These are phyloP conservation scores for Drechslerella coelobrocha DNA, from an alignment of 2,329 filamentous ascomycete species.

Conservation along the genomic window DNA sequence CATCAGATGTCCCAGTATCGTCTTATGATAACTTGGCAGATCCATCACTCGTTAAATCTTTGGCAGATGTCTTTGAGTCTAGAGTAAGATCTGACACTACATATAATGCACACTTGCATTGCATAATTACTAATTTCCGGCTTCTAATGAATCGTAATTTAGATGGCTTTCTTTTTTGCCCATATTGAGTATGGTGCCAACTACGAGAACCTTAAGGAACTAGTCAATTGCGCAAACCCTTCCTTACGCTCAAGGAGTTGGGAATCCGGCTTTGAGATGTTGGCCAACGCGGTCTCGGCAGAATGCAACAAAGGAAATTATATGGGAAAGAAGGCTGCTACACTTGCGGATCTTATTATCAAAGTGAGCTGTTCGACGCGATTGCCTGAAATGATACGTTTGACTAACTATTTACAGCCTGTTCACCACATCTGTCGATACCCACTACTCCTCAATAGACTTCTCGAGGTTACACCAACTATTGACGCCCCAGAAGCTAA, in stretches of 20 bases:
- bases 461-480: slow-evolving; percentile 37
- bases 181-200: slow-evolving; percentile 46
- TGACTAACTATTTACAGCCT: slow-evolving; percentile 19
- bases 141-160: background rate
- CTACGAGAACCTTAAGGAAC: slow-evolving; percentile 34
- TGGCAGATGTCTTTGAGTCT: slow-evolving; percentile 45
- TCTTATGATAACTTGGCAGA: slow-evolving; percentile 46
- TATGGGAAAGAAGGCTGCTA: slow-evolving; percentile 45
- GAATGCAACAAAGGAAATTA: slow-evolving; percentile 45
- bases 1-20: slow-evolving; percentile 21
- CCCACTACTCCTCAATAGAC: slow-evolving; percentile 37
- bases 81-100: slow-evolving; percentile 15
- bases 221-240: slow-evolving; percentile 30
- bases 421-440: slow-evolving; percentile 48
- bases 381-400: background rate
- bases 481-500: slow-evolving; percentile 48
- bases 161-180: slow-evolving; percentile 45
- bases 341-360: slow-evolving; percentile 43
- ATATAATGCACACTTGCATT: background rate
- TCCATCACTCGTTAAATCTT: slow-evolving; percentile 47
- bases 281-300: slow-evolving; percentile 45
- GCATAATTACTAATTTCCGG: background rate
- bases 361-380: slow-evolving; percentile 19
- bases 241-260: slow-evolving; percentile 26
- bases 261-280: slow-evolving; percentile 49